These are phyloP conservation scores for Lepraria neglecta DNA, from an alignment of 495 filamentous ascomycete species.

Conservation along the genomic window DNA sequence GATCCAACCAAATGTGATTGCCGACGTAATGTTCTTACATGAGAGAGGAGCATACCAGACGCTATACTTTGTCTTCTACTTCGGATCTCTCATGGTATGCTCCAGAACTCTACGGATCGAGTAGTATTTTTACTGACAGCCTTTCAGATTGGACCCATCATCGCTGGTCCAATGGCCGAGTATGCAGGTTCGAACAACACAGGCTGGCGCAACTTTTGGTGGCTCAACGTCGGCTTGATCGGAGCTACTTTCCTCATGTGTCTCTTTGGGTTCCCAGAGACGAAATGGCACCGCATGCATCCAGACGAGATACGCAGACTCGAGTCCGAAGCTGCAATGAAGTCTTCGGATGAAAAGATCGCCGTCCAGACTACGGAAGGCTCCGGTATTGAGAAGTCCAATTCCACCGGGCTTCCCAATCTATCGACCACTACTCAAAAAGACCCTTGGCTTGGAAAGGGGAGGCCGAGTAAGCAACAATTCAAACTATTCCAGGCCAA, in stretches of 20 bases:
- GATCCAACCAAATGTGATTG: slow-evolving; percentile 56
- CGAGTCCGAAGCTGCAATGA: not conserved
- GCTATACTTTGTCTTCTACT: slow-evolving; percentile 54
- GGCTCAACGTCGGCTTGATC: slow-evolving; percentile 48
- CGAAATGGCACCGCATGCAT: slow-evolving; percentile 49
- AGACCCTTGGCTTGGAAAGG: slow-evolving; percentile 42
- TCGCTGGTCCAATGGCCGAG: slow-evolving; percentile 52
- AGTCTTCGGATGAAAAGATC: slow-evolving; percentile 12
- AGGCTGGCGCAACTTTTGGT: slow-evolving; percentile 54
- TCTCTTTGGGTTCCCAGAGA: slow-evolving; percentile 56
- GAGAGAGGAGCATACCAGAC: slow-evolving; percentile 61
- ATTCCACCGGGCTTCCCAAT: not conserved
- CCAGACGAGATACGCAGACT: slow-evolving; percentile 24
- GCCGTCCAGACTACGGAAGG: slow-evolving; percentile 7
- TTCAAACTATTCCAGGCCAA: slow-evolving; percentile 47
- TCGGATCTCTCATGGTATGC: slow-evolving; percentile 39
- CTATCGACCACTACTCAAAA: slow-evolving; percentile 19
- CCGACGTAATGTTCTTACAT: slow-evolving; percentile 62
- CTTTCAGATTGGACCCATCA: slow-evolving; percentile 46
- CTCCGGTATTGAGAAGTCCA: slow-evolving; percentile 8
- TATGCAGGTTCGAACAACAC: slow-evolving; percentile 31
- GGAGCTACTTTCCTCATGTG: slow-evolving; percentile 42
- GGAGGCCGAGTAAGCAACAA: slow-evolving; percentile 48
- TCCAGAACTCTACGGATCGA: not conserved
- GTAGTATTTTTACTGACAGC: slow-evolving; percentile 30